Evolutionary conservation across 768 basidiomycete genomes (phyloP).

Genomic region (Amanita thiersii): DNA sequence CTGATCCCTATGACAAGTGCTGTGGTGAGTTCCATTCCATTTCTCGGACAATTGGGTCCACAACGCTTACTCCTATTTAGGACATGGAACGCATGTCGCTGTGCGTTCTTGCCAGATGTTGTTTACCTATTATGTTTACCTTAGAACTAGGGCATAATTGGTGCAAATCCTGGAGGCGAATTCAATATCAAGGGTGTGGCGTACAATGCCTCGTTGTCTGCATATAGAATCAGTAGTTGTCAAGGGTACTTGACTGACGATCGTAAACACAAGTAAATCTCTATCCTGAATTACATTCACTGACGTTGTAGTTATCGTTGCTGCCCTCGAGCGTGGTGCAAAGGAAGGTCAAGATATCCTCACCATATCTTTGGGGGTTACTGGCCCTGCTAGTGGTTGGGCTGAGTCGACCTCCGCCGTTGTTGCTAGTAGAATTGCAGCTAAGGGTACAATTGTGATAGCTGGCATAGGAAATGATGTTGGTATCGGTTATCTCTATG

Average conservation of each 20-base stretch:
- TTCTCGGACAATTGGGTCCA: no score
- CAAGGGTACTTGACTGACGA: slow-evolving; percentile 40
- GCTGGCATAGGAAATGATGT: slow-evolving; percentile 53
- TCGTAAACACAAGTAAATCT: slow-evolving; percentile 24
- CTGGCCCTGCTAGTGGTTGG: slow-evolving; percentile 64
- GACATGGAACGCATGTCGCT: slow-evolving; percentile 10
- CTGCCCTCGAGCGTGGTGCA: slow-evolving; percentile 42
- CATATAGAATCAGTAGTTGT: slow-evolving; percentile 60
- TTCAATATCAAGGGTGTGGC: slow-evolving; percentile 70
- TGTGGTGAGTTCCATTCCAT: slow-evolving; percentile 4
- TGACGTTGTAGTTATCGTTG: slow-evolving; percentile 25
- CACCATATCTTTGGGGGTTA: slow-evolving; percentile 54
- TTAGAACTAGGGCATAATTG: slow-evolving; percentile 51
- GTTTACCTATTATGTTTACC: background rate
- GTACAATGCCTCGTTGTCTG: slow-evolving; percentile 43
- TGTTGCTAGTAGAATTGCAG: slow-evolving; percentile 50
- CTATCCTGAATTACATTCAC: background rate
- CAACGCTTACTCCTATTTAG: background rate
- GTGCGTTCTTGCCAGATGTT: background rate
- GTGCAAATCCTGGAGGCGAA: slow-evolving; percentile 47
- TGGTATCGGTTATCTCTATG: background rate
- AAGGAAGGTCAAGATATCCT: slow-evolving; percentile 54
- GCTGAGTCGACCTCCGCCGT: slow-evolving; percentile 46
- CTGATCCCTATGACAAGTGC: slow-evolving; percentile 7
- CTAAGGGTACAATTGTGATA: slow-evolving; percentile 50